A percentile compares a stretch with the other conserved stretches of the same genome.
Evolutionary conservation across 257 asterid species (phyloP).

Genomic region (Craterostigma plantagineum): DNA sequence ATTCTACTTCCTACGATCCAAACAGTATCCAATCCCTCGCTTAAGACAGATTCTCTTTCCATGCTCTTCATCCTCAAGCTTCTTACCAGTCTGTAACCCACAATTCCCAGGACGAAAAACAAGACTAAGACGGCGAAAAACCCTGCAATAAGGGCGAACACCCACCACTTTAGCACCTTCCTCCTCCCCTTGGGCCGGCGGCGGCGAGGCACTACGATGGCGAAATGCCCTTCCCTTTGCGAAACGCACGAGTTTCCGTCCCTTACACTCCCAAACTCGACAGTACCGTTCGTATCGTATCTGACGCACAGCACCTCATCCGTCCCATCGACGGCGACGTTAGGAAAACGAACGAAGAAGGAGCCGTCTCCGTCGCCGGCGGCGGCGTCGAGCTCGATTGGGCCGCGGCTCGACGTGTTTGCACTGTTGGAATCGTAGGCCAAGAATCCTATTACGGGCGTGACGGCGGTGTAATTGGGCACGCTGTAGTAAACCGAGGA

Average conservation of each 20-base stretch:
- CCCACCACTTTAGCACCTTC: conserved; percentile 34
- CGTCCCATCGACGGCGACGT: neutral
- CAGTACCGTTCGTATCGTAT: conserved; percentile 23
- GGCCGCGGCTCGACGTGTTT: conserved; percentile 7
- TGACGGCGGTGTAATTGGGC: conserved; percentile 25
- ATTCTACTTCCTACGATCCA: conserved; percentile 46
- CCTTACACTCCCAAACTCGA: conserved; percentile 31
- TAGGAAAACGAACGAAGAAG: conserved; percentile 30
- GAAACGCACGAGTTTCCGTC: conserved; percentile 20
- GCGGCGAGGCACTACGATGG: conserved; percentile 33
- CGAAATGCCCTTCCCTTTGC: conserved; percentile 40
- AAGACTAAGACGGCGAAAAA: conserved; percentile 27
- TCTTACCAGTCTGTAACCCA: conserved; percentile 13
- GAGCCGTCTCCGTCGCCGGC: conserved; percentile 20
- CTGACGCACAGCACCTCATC: conserved; percentile 27
- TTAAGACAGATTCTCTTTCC: conserved; percentile 37
- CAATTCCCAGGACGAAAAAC: conserved; percentile 13
- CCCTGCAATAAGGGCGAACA: conserved; percentile 29
- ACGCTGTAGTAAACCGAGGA: conserved; percentile 40
- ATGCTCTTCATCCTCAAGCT: conserved; percentile 17
- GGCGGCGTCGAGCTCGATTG: conserved; percentile 15
- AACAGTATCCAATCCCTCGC: conserved; percentile 24
- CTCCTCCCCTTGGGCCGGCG: conserved; percentile 1
- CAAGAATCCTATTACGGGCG: conserved; percentile 53
- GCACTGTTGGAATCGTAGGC: conserved; percentile 26